phyloP scores from a whole-genome alignment of 2,329 filamentous ascomycete species.

The Sordariomycetes sp. region DNA sequence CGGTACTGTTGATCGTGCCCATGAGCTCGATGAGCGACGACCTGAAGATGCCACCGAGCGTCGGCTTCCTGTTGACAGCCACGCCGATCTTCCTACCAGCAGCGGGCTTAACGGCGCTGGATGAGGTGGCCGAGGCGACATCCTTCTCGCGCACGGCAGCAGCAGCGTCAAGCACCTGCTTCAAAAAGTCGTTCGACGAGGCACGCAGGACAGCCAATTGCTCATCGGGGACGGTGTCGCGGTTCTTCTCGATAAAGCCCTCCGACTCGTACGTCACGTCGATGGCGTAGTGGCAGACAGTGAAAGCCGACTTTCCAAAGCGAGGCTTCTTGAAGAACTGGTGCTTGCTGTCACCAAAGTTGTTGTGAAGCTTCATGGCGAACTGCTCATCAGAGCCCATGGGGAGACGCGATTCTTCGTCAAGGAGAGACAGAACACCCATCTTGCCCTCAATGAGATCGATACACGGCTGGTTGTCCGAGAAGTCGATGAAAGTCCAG shows the following conservation, averaged over 20 bases:
- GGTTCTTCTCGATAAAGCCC: slow-evolving; percentile 98
- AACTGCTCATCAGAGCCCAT: slow-evolving; percentile 98
- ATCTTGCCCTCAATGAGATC: slow-evolving; percentile 96
- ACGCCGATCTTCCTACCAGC: slow-evolving; percentile 82
- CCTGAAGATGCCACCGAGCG: slow-evolving; percentile 96
- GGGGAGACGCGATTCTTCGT: slow-evolving; percentile 91
- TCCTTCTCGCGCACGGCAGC: slow-evolving; percentile 88
- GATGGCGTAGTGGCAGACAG: slow-evolving; percentile 94
- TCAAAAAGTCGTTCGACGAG: slow-evolving; percentile 78
- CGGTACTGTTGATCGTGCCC: slow-evolving; percentile 94
- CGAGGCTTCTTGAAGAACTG: slow-evolving; percentile 98
- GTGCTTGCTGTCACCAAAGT: slow-evolving; percentile 86
- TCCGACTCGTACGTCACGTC: slow-evolving; percentile 99
- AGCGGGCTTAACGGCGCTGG: slow-evolving; percentile 68
- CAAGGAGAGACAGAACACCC: slow-evolving; percentile 81
- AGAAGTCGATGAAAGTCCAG: slow-evolving; percentile 99
- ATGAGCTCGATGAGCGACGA: slow-evolving; percentile 97
- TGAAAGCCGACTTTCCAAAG: slow-evolving; percentile 95
- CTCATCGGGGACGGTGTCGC: slow-evolving; percentile 96
- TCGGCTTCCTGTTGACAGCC: slow-evolving; percentile 91
- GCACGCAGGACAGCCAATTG: slow-evolving; percentile 87
- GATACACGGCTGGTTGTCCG: slow-evolving; percentile 98
- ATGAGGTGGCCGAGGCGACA: slow-evolving; percentile 50
- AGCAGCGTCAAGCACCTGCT: slow-evolving; percentile 75
- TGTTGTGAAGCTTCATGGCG: slow-evolving; percentile 90